Conservation (phyloP, 2,329 filamentous ascomycete genomes). For the Scedosporium boydii region DNA sequence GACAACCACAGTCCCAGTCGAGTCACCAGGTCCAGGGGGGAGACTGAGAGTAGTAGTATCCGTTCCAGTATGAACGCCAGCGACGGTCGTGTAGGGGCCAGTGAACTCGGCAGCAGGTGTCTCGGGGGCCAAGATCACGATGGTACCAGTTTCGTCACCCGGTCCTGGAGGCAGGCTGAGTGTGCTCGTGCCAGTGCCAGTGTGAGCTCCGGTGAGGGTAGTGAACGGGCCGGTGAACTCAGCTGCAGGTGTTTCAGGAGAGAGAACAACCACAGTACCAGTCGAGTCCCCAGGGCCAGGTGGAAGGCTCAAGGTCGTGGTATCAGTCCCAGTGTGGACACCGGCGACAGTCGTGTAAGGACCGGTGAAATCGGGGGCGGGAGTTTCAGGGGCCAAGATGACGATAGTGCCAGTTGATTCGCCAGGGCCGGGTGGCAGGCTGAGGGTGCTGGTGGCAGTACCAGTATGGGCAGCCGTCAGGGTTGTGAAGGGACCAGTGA, state of each 20-base stretch:
- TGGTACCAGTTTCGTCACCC: neutral
- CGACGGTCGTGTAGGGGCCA: conserved; percentile 1
- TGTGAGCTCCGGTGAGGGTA: conserved; percentile 4
- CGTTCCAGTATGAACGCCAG: neutral
- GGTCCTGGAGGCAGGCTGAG: neutral
- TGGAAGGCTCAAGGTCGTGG: conserved; percentile 3
- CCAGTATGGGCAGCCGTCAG: conserved; percentile 2
- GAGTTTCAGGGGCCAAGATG: conserved; percentile 5
- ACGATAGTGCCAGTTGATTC: neutral
- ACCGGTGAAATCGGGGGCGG: neutral
- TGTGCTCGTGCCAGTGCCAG: neutral
- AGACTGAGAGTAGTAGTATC: neutral
- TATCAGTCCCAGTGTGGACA: neutral
- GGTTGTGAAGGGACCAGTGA: neutral
- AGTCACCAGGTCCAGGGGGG: neutral
- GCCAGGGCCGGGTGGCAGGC: neutral
- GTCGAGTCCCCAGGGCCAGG: neutral
- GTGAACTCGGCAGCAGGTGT: neutral
- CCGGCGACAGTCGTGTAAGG: conserved; percentile 7
- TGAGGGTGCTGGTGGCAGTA: conserved; percentile 3
- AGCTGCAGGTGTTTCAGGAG: neutral
- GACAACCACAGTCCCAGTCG: neutral
- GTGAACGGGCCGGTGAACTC: conserved; percentile 5
- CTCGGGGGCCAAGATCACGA: too few relatives aligned
- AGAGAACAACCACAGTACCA: conserved; percentile 8